These are phyloP conservation scores for Gamarada debralockiae DNA, from an alignment of 495 filamentous ascomycete genomes.

Conservation along the genomic window DNA sequence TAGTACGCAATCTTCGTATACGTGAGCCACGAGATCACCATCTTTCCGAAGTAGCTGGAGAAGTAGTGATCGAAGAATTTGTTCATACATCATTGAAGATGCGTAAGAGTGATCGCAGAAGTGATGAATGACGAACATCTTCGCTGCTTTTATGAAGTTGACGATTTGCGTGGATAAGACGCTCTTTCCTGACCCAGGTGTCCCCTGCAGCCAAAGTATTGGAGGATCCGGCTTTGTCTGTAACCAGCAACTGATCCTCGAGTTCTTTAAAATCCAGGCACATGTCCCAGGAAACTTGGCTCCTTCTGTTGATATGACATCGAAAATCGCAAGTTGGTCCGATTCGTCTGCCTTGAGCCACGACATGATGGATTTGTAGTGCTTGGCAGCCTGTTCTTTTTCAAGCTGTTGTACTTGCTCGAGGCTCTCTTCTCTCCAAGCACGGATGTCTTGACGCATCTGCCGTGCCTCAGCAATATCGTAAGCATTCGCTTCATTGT, in stretches of 20 bases:
- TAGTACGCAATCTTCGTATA: slow-evolving; percentile 22
- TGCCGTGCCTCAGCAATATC: slow-evolving; percentile 21
- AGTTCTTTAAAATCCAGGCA: slow-evolving; percentile 27
- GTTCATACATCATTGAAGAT: slow-evolving; percentile 27
- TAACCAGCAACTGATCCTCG: slow-evolving; percentile 25
- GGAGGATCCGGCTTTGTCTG: slow-evolving; percentile 1
- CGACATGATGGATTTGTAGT: slow-evolving; percentile 21
- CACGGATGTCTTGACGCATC: slow-evolving; percentile 13
- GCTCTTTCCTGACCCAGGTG: slow-evolving; percentile 31
- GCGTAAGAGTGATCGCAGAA: slow-evolving; percentile 29
- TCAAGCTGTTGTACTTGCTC: slow-evolving; percentile 18
- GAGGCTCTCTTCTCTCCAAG: slow-evolving; percentile 22
- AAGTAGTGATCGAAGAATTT: slow-evolving; percentile 29
- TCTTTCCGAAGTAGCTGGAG: slow-evolving; percentile 23
- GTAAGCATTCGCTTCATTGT: slow-evolving; percentile 29
- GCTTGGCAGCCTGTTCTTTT: slow-evolving; percentile 17
- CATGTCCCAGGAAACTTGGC: slow-evolving; percentile 23
- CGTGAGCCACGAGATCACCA: slow-evolving; percentile 24
- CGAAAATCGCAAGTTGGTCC: slow-evolving; percentile 27
- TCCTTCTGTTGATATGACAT: slow-evolving; percentile 16
- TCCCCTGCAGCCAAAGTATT: slow-evolving; percentile 27
- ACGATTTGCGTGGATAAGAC: slow-evolving; percentile 23
- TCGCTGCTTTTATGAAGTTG: slow-evolving; percentile 15
- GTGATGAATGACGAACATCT: slow-evolving; percentile 22
- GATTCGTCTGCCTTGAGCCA: slow-evolving; percentile 29